Base-by-base conservation (phyloP, 495 filamentous ascomycete genomes). In the Lasiosphaeria hispida region DNA sequence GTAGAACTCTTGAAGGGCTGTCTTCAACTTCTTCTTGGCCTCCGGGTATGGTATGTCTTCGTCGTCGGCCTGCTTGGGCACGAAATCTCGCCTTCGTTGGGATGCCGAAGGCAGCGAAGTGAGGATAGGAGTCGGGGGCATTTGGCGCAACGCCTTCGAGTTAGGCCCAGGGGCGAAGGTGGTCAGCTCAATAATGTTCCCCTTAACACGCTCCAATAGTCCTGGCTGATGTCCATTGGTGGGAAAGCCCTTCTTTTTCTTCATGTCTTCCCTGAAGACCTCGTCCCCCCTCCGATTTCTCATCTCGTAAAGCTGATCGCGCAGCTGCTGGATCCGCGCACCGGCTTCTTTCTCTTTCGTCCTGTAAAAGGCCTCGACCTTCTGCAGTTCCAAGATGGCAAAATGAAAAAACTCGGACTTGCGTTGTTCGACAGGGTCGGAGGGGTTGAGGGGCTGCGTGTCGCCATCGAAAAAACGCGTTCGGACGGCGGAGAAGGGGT, bases 11-110 rank as follows among this genome's bases (percentile, higher is more conserved):
- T 92, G 89, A 55, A 96, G 66, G 0, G 94, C 94, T 45, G 87
- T 70, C 65, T 96, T 96, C 48, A 98, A 81, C 71, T 96, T 96
- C 50, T 87, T 78, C 70, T 96, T 97, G 2, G 94, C 94, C n/a
- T 85, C 80, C 37, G 87, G 80, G 71, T 96, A 95, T 0, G 91
- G 79, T 3, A 94, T 37, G 11, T 36, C 19, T 1, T 54, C 85
- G 17, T 87, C 85, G 48, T 78, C 75, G 53, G 57, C 78, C 48
- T 78, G 76, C 19, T 80, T 80, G 13, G 83, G 83, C 37, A 83
- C 75, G 56, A 89, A 91, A 66, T 92, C 88, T 53, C 83, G 70
- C 37, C 70, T 62, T 5, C 66, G 63, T 13, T 44, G 11, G 0
- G 52, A 35, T 23, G 84, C 77, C 59, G 68, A 57, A 56, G 53